These are phyloP conservation scores for Abortiporus biennis DNA, from an alignment of 1,284 basidiomycete genomes.

Conservation along the genomic window DNA sequence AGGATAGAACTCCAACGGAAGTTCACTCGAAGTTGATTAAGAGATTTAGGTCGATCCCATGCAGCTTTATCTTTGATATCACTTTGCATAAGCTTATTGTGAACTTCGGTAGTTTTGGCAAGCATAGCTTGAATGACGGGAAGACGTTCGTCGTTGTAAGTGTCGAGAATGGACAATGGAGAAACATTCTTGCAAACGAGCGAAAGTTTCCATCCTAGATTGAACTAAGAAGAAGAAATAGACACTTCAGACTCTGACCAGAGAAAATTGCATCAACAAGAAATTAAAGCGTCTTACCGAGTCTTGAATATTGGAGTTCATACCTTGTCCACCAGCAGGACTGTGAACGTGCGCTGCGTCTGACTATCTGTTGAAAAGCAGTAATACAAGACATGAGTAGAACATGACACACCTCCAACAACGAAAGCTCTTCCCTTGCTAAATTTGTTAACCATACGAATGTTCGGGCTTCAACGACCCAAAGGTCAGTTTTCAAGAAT, in stretches of 20 bases:
- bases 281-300: too few species aligned
- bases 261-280: too few species aligned
- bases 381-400: neutral
- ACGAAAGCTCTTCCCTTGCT: slow-evolving; percentile 28
- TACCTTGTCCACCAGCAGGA: slow-evolving; percentile 19
- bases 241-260: too few species aligned
- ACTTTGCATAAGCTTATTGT: slow-evolving; percentile 7
- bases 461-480: slow-evolving; percentile 25
- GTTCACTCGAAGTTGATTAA: slow-evolving; percentile 37
- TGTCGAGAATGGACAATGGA: slow-evolving; percentile 11
- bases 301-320: slow-evolving; percentile 19
- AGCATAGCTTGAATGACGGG: neutral
- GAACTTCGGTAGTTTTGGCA: slow-evolving; percentile 6
- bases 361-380: neutral
- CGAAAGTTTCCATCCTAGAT: slow-evolving; percentile 21
- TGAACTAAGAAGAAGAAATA: too few species aligned
- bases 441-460: slow-evolving; percentile 31
- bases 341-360: slow-evolving; percentile 18
- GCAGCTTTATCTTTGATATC: slow-evolving; percentile 1
- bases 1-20: slow-evolving; percentile 38
- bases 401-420: slow-evolving; percentile 29
- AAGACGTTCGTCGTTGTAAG: neutral
- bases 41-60: neutral
- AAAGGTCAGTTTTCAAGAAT: too few species aligned
- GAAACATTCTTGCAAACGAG: slow-evolving; percentile 16